phyloP scores from a whole-genome alignment of 768 basidiomycete species.

The Stropharia rugosoannulata region DNA sequence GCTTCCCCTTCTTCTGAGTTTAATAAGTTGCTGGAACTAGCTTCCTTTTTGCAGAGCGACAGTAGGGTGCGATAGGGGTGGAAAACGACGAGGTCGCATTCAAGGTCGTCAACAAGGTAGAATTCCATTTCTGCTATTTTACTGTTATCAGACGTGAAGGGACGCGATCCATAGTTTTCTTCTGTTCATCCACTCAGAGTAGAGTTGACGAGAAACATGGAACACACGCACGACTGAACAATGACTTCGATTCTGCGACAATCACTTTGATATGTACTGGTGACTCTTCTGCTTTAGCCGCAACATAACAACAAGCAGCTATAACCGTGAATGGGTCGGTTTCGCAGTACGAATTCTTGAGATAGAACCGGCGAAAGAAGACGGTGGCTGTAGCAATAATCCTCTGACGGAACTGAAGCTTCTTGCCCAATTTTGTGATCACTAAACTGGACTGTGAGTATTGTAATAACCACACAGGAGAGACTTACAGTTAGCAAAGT shows the following conservation, averaged over 20 bases:
- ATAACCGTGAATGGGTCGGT: conserved; percentile 94
- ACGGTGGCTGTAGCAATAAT: conserved; percentile 93
- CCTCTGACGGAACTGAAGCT: conserved; percentile 79
- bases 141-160: conserved; percentile 85
- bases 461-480: not conserved
- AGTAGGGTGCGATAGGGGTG: conserved; percentile 93
- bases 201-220: not conserved
- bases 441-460: conserved; percentile 39
- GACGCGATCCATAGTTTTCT: conserved; percentile 69
- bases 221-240: conserved; percentile 65
- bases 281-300: conserved; percentile 95
- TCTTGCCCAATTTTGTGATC: conserved; percentile 85
- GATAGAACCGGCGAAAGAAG: conserved; percentile 95
- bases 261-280: conserved; percentile 94
- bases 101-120: conserved; percentile 94
- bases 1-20: conserved; percentile 53
- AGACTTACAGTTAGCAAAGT: conserved; percentile 77
- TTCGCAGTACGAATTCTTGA: conserved; percentile 94
- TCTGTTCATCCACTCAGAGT: conserved; percentile 28
- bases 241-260: conserved; percentile 73
- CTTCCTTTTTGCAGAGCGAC: conserved; percentile 68
- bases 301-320: conserved; percentile 92
- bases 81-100: conserved; percentile 91
- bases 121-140: conserved; percentile 99
- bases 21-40: conserved; percentile 18